These are phyloP conservation scores for Chenopodium suecicum DNA, from an alignment of 148 eudicot genomes.

Conservation along the genomic window DNA sequence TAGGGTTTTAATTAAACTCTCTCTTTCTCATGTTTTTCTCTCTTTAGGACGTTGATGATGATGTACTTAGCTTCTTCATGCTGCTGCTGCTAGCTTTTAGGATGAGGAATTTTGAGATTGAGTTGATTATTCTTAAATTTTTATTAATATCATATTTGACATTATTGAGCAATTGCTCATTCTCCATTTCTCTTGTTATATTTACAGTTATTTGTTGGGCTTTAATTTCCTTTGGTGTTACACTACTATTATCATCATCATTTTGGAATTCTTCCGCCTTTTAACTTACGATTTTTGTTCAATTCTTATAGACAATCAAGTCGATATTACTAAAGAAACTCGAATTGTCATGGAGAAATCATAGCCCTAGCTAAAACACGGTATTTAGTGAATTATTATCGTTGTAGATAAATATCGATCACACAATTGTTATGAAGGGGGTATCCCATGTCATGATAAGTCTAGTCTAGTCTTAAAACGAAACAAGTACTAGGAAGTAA, in stretches of 20 bases:
- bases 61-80: conserved; percentile 22
- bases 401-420: not conserved
- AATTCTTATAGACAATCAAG: too few species aligned
- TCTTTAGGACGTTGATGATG: conserved; percentile 3
- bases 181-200: not conserved
- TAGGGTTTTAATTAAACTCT: conserved; percentile 26
- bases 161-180: conserved; percentile 9
- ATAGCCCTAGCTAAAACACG: not conserved
- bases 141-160: not conserved
- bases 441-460: not conserved
- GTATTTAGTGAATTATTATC: too few species aligned
- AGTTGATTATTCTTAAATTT: not conserved
- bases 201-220: not conserved
- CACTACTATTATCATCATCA: not conserved
- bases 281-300: too few species aligned
- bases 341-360: not conserved
- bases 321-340: too few species aligned
- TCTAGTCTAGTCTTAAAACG: not conserved
- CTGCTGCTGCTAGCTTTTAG: not conserved
- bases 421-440: conserved; percentile 7
- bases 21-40: not conserved
- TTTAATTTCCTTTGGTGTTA: not conserved
- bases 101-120: conserved; percentile 13
- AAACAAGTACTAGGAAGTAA: not conserved
- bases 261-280: too few species aligned